phyloP scores from a whole-genome alignment of 1,284 basidiomycete species.

The Malassezia obtusa region DNA sequence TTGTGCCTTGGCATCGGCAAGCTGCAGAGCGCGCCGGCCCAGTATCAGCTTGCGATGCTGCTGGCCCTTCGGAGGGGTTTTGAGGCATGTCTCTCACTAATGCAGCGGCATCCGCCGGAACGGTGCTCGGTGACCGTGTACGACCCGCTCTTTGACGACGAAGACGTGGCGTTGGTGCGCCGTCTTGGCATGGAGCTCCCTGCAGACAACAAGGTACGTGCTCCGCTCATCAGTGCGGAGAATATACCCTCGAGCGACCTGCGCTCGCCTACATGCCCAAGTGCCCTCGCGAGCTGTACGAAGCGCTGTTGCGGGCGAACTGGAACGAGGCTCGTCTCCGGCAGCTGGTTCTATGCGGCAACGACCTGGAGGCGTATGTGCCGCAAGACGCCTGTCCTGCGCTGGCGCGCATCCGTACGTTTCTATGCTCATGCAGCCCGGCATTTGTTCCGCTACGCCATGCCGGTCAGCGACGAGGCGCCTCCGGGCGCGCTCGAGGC shows the following conservation, averaged over 20 bases:
- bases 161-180: conserved; percentile 2
- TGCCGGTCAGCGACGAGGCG: neutral
- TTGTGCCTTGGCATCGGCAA: conserved; percentile 14
- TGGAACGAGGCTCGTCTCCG: conserved; percentile 11
- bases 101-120: neutral
- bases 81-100: neutral
- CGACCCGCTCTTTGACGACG: conserved; percentile 7
- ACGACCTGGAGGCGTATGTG: conserved; percentile 8
- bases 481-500: conserved; percentile 8
- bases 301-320: conserved; percentile 18
- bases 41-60: conserved; percentile 8
- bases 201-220: conserved; percentile 3
- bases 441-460: neutral
- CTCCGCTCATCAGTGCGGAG: conserved; percentile 3
- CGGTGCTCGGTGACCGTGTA: neutral
- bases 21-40: neutral
- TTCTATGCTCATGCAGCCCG: neutral
- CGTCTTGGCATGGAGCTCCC: neutral
- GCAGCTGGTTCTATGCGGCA: conserved; percentile 12
- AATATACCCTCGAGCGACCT: conserved; percentile 6
- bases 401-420: neutral
- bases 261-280: conserved; percentile 24
- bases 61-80: neutral
- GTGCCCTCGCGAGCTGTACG: conserved; percentile 20
- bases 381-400: neutral